A percentile compares a stretch with the other conserved stretches of the same genome.
Conservation (phyloP, 2,329 filamentous ascomycete species). For the Cephalotrichum gorgonifer region DNA sequence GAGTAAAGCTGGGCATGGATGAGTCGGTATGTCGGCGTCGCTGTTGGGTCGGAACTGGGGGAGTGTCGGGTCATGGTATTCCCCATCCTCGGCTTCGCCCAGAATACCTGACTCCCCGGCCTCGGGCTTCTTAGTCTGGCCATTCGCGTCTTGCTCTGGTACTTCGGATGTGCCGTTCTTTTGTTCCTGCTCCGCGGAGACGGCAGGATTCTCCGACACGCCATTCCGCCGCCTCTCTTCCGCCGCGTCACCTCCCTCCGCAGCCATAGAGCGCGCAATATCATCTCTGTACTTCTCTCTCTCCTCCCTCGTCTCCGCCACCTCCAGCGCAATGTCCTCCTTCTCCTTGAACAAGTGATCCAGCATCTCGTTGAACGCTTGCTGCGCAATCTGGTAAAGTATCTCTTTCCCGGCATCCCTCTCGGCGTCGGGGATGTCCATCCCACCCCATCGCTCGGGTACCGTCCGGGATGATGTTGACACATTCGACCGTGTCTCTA, state of each 20-base stretch:
- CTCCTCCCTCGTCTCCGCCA: constrained; percentile 49
- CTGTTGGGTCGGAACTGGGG: constrained; percentile 59
- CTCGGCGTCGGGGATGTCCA: constrained; percentile 71
- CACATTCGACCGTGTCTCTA: constrained; percentile 59
- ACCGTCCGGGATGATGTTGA: constrained; percentile 64
- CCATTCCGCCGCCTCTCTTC: constrained; percentile 16
- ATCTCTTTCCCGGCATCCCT: constrained; percentile 79
- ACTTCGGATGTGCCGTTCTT: background rate
- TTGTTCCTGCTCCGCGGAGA: background rate
- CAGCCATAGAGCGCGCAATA: constrained; percentile 27
- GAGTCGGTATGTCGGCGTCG: constrained; percentile 11
- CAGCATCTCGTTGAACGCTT: constrained; percentile 86
- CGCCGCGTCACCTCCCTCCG: constrained; percentile 8
- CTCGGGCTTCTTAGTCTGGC: background rate
- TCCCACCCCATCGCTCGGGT: constrained; percentile 68
- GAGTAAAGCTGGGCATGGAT: background rate
- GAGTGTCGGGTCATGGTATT: constrained; percentile 49
- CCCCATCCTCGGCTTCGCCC: background rate
- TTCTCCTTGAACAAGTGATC: constrained; percentile 74
- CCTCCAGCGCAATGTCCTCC: constrained; percentile 65
- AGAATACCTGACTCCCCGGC: background rate
- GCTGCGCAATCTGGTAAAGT: constrained; percentile 81
- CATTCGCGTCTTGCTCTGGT: constrained; percentile 7
- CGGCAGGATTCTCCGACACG: background rate
- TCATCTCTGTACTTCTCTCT: constrained; percentile 46